Percentiles rank a stretch among this genome's conserved stretches.
Evolutionary conservation across 1,284 basidiomycete genomes (phyloP).

Genomic region (Microbotryum violaceum): DNA sequence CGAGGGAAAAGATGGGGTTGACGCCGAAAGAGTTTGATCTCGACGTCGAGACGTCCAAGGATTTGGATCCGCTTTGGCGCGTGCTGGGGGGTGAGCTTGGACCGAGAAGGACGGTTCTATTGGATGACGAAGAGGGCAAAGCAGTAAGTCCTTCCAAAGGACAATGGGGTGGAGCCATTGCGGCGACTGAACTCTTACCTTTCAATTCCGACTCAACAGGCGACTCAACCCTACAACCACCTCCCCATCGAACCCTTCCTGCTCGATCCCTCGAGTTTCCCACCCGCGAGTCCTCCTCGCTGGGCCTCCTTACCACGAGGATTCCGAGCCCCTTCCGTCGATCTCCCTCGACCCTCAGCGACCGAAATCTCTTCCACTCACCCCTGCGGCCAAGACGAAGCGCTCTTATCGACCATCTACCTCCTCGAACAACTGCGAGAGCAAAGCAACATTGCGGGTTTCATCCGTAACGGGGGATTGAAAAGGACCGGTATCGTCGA

Average conservation of each 20-base stretch:
- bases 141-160: slow-evolving; percentile 5
- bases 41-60: slow-evolving; percentile 26
- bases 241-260: slow-evolving; percentile 24
- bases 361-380: background rate
- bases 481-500: background rate
- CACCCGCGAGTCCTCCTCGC: background rate
- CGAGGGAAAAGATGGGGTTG: slow-evolving; percentile 24
- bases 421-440: slow-evolving; percentile 5
- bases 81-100: slow-evolving; percentile 4
- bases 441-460: slow-evolving; percentile 10
- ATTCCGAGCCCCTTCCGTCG: background rate
- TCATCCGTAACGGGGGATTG: background rate
- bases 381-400: background rate
- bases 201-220: slow-evolving; percentile 1
- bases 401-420: slow-evolving; percentile 10
- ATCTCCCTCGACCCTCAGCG: no score
- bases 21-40: slow-evolving; percentile 13
- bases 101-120: slow-evolving; percentile 17
- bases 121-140: slow-evolving; percentile 25
- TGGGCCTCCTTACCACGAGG: no score
- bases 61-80: slow-evolving; percentile 19
- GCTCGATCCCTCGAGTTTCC: slow-evolving; percentile 6
- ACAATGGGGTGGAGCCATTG: no score
- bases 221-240: slow-evolving; percentile 23
- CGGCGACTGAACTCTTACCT: background rate